Base-by-base conservation (phyloP, 2,329 filamentous ascomycete genomes). In the Coniochaeta prunicola region DNA sequence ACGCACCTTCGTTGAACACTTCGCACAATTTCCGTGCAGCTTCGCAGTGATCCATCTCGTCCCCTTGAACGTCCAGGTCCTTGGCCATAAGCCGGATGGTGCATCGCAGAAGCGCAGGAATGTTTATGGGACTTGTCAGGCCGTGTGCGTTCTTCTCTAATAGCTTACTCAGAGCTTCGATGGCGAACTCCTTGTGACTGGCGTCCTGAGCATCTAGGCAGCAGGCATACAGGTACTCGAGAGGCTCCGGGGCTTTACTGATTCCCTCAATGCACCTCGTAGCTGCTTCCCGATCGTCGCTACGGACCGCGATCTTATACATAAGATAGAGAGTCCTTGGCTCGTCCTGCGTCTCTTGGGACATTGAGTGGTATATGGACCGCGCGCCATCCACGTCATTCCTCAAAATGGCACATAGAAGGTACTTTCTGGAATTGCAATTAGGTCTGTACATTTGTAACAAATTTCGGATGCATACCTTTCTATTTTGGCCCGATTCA, bases 201-300 rank as follows among this genome's bases (percentile, higher is more conserved):
- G 76, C 75, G 62, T 84, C 77, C 56, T 92, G 86, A 2, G 91
- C 88, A 69, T 96, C 91, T 30, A 91, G 75, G 24, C 91, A 83
- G 65, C 92, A 96, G 1, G 91, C 89, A 63, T 92, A 91, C 0
- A 97, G 76, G 48, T 91, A 82, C 15, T 85, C 84, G 21, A 78
- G 76, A 34, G 86, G 81, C 24, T 80, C 78, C 0, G 75, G 69
- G 7, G 76, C 69, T n/a, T 77, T 77, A 58, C 79, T 80, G 28
- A 96, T 74, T 2, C 73, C 70, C 28, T 84, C 75, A 2, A 96
- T 79, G 66, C 87, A 90, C 53, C 85, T 78, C 21, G 76, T 71
- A n/a, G 87, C 87, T 69, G 80, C 68, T 1, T 83, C 79, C 38
- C 73, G 68, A 64, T 92, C 82, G 60, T 77, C 77, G 19, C 73